These are phyloP conservation scores for Rhamnella rubrinervis DNA, from an alignment of 331 rosid species.

Conservation along the genomic window DNA sequence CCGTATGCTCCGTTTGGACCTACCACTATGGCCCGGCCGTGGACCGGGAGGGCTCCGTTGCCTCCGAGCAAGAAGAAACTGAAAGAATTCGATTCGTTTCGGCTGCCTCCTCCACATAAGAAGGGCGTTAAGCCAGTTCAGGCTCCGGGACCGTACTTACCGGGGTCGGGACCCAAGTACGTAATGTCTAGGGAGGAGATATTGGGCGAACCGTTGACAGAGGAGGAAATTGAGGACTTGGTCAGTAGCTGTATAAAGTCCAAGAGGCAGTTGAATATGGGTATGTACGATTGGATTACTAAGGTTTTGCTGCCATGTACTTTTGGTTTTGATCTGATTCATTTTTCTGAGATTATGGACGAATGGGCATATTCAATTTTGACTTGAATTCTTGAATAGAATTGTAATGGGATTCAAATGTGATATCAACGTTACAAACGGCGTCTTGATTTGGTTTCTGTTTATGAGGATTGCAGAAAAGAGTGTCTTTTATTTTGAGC, in stretches of 20 bases:
- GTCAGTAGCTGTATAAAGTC: slow-evolving; percentile 47
- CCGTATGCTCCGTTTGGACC: slow-evolving; percentile 74
- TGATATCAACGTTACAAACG: not conserved
- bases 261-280: slow-evolving; percentile 67
- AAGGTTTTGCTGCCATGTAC: not conserved
- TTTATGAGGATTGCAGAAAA: not conserved
- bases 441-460: too few relatives aligned
- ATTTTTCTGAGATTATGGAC: not conserved
- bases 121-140: slow-evolving; percentile 89
- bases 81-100: slow-evolving; percentile 83
- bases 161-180: slow-evolving; percentile 67
- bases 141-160: slow-evolving; percentile 75
- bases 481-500: too few relatives aligned
- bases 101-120: slow-evolving; percentile 75
- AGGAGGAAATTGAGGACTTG: slow-evolving; percentile 52
- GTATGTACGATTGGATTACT: slow-evolving; percentile 13
- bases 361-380: not conserved
- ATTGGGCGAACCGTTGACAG: slow-evolving; percentile 72
- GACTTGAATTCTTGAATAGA: not conserved
- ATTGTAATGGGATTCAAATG: not conserved
- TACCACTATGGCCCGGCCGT: slow-evolving; percentile 64
- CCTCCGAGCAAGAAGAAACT: slow-evolving; percentile 76
- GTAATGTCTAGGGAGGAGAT: slow-evolving; percentile 73
- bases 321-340: not conserved
- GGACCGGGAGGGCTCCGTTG: slow-evolving; percentile 85